phyloP scores from a whole-genome alignment of 2,329 filamentous ascomycete species.

The Simplicillium sp. region DNA sequence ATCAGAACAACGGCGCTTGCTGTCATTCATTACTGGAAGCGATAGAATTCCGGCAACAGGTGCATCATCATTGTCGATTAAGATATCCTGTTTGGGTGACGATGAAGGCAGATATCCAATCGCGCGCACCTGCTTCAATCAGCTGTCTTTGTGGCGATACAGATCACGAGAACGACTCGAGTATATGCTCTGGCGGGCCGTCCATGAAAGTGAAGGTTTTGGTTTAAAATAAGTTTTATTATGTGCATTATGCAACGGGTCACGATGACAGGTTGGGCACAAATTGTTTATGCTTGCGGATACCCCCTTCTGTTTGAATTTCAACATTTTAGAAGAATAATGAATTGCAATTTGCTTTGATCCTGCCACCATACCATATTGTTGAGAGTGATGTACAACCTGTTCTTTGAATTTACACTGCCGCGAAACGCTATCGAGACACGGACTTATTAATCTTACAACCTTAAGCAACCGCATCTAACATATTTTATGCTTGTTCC shows the following conservation, averaged over 20 bases:
- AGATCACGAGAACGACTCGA: conserved; percentile 56
- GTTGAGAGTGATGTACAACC: background rate
- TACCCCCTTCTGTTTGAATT: background rate
- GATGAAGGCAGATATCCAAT: conserved; percentile 70
- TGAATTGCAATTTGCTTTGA: background rate
- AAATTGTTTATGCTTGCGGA: background rate
- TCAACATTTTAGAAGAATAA: background rate
- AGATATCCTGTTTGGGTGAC: conserved; percentile 65
- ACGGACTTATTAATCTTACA: background rate
- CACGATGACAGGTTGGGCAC: conserved; percentile 7
- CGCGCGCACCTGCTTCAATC: conserved; percentile 87
- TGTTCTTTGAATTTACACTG: conserved; percentile 4
- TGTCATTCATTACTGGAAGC: conserved; percentile 83
- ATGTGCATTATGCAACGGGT: conserved; percentile 8
- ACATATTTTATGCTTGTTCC: conserved; percentile 15
- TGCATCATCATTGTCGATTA: conserved; percentile 67
- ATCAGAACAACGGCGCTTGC: conserved; percentile 63
- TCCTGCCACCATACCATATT: background rate
- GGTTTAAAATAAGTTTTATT: conserved; percentile 57
- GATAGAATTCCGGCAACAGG: conserved; percentile 87
- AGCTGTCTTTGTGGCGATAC: conserved; percentile 69
- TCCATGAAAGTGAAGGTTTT: conserved; percentile 87
- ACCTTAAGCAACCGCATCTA: conserved; percentile 2
- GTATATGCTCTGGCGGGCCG: conserved; percentile 69
- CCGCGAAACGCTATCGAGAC: background rate